Conservation (phyloP, 2,329 filamentous ascomycete genomes). For the Diaporthe eres region DNA sequence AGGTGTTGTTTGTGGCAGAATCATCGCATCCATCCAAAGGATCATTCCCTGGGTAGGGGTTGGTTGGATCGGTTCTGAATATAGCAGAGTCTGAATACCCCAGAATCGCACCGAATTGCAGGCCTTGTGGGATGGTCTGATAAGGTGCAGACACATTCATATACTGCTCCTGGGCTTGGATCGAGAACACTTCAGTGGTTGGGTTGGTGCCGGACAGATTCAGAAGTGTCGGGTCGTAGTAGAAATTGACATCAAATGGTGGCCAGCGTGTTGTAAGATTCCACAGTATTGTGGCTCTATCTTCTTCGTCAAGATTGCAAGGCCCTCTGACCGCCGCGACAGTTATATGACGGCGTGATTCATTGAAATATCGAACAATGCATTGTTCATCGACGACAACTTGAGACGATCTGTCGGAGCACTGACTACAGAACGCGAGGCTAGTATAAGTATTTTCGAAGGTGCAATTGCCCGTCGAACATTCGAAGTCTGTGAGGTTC, state of each 20-base stretch:
- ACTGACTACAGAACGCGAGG: conserved; percentile 10
- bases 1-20: neutral
- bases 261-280: neutral
- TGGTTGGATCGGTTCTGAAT: neutral
- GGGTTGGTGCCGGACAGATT: no score
- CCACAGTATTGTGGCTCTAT: neutral
- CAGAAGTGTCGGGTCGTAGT: neutral
- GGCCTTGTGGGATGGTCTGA: neutral
- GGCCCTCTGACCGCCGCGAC: neutral
- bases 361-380: neutral
- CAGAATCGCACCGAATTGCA: neutral
- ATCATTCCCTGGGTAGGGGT: no score
- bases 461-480: conserved; percentile 32
- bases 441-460: conserved; percentile 12
- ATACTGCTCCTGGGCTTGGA: neutral
- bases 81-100: neutral
- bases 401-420: conserved; percentile 8
- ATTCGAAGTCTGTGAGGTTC: conserved; percentile 20
- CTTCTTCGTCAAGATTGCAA: neutral
- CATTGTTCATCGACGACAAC: neutral
- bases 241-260: conserved; percentile 1
- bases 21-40: conserved; percentile 4
- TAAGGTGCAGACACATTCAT: no score
- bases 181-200: neutral
- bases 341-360: no score